These are phyloP conservation scores for Ceriops decandra DNA, from an alignment of 345 rosid species.

Conservation along the genomic window DNA sequence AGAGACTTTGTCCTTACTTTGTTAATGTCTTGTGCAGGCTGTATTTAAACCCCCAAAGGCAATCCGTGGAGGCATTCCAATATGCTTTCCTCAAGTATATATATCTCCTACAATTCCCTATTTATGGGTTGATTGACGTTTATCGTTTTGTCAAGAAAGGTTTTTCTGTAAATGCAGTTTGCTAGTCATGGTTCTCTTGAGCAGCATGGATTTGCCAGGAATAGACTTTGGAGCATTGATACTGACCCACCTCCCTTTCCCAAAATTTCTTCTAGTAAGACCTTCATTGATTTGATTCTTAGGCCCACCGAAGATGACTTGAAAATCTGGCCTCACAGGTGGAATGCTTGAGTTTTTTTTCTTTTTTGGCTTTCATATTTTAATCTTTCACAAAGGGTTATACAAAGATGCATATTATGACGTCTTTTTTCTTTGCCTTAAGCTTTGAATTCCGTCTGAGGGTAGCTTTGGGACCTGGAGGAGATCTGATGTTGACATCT, in stretches of 20 bases:
- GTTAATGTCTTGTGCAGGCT: constrained; percentile 20
- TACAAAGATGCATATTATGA: not conserved
- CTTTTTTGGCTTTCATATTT: not conserved
- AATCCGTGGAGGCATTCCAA: constrained; percentile 29
- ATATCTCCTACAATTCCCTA: not conserved
- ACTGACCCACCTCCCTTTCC: constrained; percentile 30
- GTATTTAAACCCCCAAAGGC: constrained; percentile 27
- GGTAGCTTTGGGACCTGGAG: constrained; percentile 28
- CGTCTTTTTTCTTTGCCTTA: not conserved
- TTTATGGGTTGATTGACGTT: not conserved
- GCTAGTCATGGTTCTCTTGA: constrained; percentile 27
- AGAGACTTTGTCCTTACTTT: not conserved
- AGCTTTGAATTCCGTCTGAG: constrained; percentile 32
- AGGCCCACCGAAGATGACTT: constrained; percentile 22
- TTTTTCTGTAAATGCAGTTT: constrained; percentile 20
- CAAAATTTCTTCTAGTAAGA: constrained; percentile 10
- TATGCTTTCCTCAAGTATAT: constrained; percentile 34
- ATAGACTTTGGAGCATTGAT: constrained; percentile 25
- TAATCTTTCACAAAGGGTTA: not conserved
- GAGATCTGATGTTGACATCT: constrained; percentile 34
- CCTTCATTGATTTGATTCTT: constrained; percentile 29
- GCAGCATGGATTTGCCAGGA: constrained; percentile 34
- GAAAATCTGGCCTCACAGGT: constrained; percentile 37
- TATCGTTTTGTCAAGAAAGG: not conserved
- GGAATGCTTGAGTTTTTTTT: not conserved